These are phyloP conservation scores for Schizopora paradoxa DNA, from an alignment of 1,284 basidiomycete genomes.

Conservation along the genomic window DNA sequence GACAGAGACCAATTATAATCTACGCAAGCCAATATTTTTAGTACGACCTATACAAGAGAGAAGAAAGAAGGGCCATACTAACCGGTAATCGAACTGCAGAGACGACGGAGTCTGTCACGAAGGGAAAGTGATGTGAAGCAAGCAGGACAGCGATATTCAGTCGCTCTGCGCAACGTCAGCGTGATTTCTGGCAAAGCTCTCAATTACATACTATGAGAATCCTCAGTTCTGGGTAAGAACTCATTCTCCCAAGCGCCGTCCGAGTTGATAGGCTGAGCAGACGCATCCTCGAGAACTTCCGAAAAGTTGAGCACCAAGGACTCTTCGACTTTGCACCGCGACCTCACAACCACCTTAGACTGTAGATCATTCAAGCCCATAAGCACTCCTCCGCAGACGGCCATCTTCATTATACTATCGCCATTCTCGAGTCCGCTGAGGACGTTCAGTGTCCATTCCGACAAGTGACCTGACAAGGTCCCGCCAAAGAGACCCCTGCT, in stretches of 20 bases:
- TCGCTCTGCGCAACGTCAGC: slow-evolving; percentile 2
- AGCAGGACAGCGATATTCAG: slow-evolving; percentile 12
- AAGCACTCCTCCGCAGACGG: slow-evolving; percentile 57
- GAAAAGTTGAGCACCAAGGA: slow-evolving; percentile 63
- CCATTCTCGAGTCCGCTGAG: slow-evolving; percentile 61
- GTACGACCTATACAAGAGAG: no score
- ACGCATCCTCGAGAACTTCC: slow-evolving; percentile 64
- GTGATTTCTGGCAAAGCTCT: neutral
- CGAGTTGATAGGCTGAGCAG: slow-evolving; percentile 30
- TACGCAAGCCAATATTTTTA: no score
- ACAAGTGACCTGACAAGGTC: slow-evolving; percentile 35
- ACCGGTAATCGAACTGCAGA: slow-evolving; percentile 12
- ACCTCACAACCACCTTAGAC: slow-evolving; percentile 22
- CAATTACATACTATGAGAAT: slow-evolving; percentile 25
- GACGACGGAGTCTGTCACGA: slow-evolving; percentile 14
- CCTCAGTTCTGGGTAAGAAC: slow-evolving; percentile 46
- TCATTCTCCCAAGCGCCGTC: slow-evolving; percentile 57
- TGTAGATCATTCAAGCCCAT: slow-evolving; percentile 55
- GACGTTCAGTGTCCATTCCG: slow-evolving; percentile 51
- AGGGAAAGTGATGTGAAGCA: slow-evolving; percentile 14
- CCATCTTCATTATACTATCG: slow-evolving; percentile 50
- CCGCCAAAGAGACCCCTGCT: slow-evolving; percentile 38
- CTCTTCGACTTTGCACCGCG: slow-evolving; percentile 42
- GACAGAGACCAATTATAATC: no score
- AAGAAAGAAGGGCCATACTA: no score